phyloP scores from a whole-genome alignment of 164 flowering plant genomes.

The Paratinospora sagittata region DNA sequence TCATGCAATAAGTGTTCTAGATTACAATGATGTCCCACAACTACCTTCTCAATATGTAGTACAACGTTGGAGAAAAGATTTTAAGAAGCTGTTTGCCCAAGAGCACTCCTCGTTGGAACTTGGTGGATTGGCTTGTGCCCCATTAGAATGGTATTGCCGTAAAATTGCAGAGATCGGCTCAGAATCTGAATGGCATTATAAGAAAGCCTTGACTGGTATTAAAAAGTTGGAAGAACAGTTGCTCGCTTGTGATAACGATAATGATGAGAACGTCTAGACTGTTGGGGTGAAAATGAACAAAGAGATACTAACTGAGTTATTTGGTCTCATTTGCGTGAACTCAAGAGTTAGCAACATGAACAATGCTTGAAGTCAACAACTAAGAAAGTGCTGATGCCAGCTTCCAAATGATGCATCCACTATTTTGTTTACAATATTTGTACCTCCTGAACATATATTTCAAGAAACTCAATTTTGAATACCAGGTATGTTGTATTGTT shows the following conservation, averaged over 20 bases:
- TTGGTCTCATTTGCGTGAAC: neutral
- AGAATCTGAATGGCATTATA: neutral
- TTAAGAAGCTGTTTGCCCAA: conserved; percentile 24
- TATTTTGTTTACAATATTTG: conserved; percentile 4
- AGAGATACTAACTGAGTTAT: neutral
- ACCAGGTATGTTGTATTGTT: neutral
- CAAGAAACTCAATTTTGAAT: neutral
- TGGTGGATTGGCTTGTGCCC: neutral
- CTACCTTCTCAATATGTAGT: conserved; percentile 53
- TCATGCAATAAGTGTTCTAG: conserved; percentile 35
- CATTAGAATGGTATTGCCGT: neutral
- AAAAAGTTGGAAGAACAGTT: neutral
- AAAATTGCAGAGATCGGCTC: conserved; percentile 3
- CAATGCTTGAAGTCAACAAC: neutral
- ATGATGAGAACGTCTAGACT: neutral
- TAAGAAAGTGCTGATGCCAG: neutral
- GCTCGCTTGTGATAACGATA: neutral
- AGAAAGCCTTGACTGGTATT: neutral
- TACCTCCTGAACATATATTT: conserved; percentile 13
- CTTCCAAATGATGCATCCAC: neutral
- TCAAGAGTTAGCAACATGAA: neutral
- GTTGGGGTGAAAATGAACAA: neutral
- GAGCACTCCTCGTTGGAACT: conserved; percentile 16
- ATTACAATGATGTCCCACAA: conserved; percentile 44
- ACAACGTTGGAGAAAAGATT: conserved; percentile 67